These are phyloP conservation scores for Trichoderma sp. DNA, from an alignment of 2,329 filamentous ascomycete species.

Conservation along the genomic window DNA sequence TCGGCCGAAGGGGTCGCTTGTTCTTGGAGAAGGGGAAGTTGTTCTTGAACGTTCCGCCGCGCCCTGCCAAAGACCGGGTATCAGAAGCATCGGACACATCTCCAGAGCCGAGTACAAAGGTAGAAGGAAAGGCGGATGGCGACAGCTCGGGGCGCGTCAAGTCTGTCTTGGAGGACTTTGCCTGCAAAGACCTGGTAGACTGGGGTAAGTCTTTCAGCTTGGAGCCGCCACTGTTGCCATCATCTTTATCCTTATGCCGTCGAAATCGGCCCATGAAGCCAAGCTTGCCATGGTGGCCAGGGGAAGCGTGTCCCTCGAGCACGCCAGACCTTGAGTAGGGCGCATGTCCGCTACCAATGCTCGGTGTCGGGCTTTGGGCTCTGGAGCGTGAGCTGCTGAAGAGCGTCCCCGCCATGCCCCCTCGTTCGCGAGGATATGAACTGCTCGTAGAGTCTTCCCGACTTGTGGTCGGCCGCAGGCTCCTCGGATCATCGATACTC, in stretches of 20 bases:
- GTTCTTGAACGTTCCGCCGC: conserved; percentile 60
- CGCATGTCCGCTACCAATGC: conserved; percentile 60
- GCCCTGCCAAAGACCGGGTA: conserved; percentile 26
- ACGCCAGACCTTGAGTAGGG: conserved; percentile 51
- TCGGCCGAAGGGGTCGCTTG: conserved; percentile 45
- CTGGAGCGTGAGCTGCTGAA: conserved; percentile 53
- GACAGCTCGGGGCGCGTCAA: conserved; percentile 43
- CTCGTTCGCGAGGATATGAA: conserved; percentile 53
- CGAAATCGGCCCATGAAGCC: conserved; percentile 54
- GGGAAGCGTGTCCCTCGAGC: conserved; percentile 60
- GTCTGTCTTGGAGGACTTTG: conserved; percentile 52
- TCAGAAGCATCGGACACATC: conserved; percentile 37
- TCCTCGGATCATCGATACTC: conserved; percentile 66
- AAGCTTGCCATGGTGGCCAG: conserved; percentile 54
- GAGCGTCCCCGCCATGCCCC: conserved; percentile 46
- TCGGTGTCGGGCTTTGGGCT: conserved; percentile 80
- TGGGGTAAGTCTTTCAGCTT: conserved; percentile 51
- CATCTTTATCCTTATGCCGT: conserved; percentile 58
- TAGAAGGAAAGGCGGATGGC: conserved; percentile 39
- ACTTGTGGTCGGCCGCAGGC: conserved; percentile 70
- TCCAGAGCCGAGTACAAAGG: conserved; percentile 31
- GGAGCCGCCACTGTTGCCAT: conserved; percentile 37
- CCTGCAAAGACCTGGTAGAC: conserved; percentile 55
- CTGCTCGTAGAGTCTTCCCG: conserved; percentile 64
- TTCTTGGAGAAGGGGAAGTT: conserved; percentile 65